Percentiles rank a stretch among this genome's conserved stretches.
Evolutionary conservation across 768 basidiomycete species (phyloP).

Genomic region (Rhodosporidiobolus sp.): DNA sequence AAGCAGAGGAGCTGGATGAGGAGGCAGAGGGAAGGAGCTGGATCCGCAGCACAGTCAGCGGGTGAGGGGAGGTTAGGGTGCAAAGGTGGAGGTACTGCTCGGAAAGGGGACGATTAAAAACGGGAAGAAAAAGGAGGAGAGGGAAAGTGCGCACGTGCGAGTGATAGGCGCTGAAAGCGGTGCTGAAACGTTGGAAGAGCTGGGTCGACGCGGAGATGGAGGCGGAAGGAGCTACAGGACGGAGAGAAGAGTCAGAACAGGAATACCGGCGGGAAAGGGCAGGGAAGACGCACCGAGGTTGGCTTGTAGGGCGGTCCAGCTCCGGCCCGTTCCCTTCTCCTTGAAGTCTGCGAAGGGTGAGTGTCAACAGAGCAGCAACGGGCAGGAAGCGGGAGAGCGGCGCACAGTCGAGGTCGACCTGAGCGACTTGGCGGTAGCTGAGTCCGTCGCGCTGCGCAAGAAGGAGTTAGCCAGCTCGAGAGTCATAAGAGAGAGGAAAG

Average conservation of each 20-base stretch:
- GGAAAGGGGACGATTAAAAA: not conserved
- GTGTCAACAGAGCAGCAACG: not conserved
- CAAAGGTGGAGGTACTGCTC: slow-evolving; percentile 18
- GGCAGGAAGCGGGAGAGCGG: not conserved
- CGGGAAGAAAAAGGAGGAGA: not conserved
- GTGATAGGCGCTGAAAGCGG: not conserved
- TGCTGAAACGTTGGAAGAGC: not conserved
- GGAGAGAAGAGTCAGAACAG: not conserved
- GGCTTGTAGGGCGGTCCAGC: slow-evolving; percentile 10
- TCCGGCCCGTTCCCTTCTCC: not conserved
- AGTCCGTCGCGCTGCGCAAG: slow-evolving; percentile 4
- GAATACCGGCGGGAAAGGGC: not conserved
- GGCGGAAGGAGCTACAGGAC: slow-evolving; percentile 4
- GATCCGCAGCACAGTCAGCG: slow-evolving; percentile 10
- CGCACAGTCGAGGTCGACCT: slow-evolving; percentile 19
- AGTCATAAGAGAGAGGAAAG: not conserved
- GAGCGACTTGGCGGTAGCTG: slow-evolving; percentile 23
- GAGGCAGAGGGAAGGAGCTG: slow-evolving; percentile 13
- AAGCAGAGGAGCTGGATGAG: not conserved
- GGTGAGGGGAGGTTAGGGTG: not conserved
- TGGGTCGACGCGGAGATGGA: not conserved
- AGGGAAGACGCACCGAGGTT: not conserved
- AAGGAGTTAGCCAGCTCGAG: slow-evolving; percentile 19
- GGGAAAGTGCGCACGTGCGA: not conserved
- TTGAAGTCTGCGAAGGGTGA: not conserved